Evolutionary conservation across 345 rosid species (phyloP).

Genomic region (Linum trigynum): DNA sequence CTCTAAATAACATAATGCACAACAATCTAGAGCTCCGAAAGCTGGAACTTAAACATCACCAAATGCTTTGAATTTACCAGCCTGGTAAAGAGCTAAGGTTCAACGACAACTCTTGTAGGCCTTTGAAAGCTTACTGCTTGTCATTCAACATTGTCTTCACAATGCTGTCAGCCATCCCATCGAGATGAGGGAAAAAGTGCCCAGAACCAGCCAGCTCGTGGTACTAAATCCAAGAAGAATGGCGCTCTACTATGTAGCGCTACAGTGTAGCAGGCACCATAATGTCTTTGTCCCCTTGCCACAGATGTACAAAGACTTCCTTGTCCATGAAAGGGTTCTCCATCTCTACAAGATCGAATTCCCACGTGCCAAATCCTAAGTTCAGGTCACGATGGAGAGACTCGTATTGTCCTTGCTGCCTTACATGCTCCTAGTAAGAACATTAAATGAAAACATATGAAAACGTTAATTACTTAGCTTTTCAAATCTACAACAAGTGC

Average conservation of each 20-base stretch:
- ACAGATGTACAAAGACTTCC: conserved; percentile 17
- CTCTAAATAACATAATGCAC: too few species aligned
- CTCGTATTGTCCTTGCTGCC: conserved; percentile 21
- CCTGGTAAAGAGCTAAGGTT: too few species aligned
- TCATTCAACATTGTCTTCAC: conserved; percentile 4
- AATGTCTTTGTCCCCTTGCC: conserved; percentile 24
- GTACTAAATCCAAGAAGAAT: conserved; percentile 14
- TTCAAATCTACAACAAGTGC: background rate
- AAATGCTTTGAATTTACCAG: too few species aligned
- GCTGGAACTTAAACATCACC: too few species aligned
- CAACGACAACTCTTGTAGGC: too few species aligned
- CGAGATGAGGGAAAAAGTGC: conserved; percentile 12
- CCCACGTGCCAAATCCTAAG: conserved; percentile 18
- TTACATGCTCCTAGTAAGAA: background rate
- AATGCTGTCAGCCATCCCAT: conserved; percentile 7
- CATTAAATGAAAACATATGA: background rate
- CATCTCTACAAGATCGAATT: conserved; percentile 21
- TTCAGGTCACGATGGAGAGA: conserved; percentile 11
- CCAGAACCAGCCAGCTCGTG: conserved; percentile 19
- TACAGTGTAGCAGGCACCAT: conserved; percentile 13
- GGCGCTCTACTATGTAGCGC: conserved; percentile 15
- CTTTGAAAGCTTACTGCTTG: background rate
- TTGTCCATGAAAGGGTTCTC: conserved; percentile 15
- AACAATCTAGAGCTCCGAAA: too few species aligned
- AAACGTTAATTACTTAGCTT: background rate